Percentiles rank a stretch among this genome's conserved stretches.
Evolutionary conservation across 140 eudicot genomes (phyloP).

Genomic region (Cichorium intybus): DNA sequence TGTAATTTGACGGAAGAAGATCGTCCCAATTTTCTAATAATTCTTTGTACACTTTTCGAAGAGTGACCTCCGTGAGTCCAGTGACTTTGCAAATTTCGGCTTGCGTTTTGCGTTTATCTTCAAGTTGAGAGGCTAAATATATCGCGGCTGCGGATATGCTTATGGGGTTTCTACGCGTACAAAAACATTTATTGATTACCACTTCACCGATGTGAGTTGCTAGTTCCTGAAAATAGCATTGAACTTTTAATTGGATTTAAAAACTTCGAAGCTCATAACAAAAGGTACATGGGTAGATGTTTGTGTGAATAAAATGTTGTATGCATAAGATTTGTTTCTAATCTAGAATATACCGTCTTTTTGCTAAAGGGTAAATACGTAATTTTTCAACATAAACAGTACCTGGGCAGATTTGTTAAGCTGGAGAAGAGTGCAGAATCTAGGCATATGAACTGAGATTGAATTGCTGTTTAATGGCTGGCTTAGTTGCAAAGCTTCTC

Average conservation of each 20-base stretch:
- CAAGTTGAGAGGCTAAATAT: slow-evolving; percentile 88
- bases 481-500: slow-evolving; percentile 96
- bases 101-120: slow-evolving; percentile 95
- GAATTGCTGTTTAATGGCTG: slow-evolving; percentile 98
- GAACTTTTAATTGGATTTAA: background rate
- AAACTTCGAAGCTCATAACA: background rate
- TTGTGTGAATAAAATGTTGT: too few species aligned
- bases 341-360: background rate
- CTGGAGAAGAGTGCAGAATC: slow-evolving; percentile 98
- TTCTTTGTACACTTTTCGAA: slow-evolving; percentile 97
- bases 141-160: slow-evolving; percentile 99
- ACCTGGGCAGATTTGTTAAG: slow-evolving; percentile 99
- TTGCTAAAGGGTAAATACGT: background rate
- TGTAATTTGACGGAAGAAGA: slow-evolving; percentile 90
- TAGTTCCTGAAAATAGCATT: slow-evolving; percentile 55
- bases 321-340: background rate
- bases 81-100: slow-evolving; percentile 98
- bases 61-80: slow-evolving; percentile 95
- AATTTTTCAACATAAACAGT: background rate
- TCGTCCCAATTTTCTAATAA: slow-evolving; percentile 95
- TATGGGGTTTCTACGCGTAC: slow-evolving; percentile 95
- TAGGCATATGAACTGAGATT: slow-evolving; percentile 98
- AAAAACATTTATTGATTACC: slow-evolving; percentile 95
- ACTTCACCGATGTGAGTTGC: slow-evolving; percentile 99
- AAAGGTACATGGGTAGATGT: too few species aligned